These are phyloP conservation scores for Ganoderma sinense DNA, from an alignment of 1,284 basidiomycete species.

Conservation along the genomic window DNA sequence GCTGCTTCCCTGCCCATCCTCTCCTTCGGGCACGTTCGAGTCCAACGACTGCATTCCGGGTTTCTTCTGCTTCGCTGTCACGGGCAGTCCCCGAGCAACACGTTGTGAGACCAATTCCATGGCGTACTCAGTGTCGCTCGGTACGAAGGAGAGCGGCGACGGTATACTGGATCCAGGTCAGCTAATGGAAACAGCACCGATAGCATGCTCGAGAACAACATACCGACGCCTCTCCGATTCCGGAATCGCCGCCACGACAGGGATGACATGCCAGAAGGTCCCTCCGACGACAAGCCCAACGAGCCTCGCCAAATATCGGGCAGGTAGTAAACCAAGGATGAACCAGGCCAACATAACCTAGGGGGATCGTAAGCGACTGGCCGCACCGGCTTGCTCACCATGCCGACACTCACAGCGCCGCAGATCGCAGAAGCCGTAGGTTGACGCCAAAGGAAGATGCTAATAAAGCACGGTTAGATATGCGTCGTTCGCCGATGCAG, in stretches of 20 bases:
- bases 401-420: neutral
- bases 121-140: conserved; percentile 72
- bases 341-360: conserved; percentile 48
- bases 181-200: neutral
- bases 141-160: conserved; percentile 55
- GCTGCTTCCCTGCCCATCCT: conserved; percentile 12
- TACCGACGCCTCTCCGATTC: conserved; percentile 55
- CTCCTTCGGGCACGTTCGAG: neutral
- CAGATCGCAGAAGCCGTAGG: conserved; percentile 50
- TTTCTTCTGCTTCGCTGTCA: conserved; percentile 34
- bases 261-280: conserved; percentile 70
- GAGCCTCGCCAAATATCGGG: conserved; percentile 57
- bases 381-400: neutral
- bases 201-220: conserved; percentile 19
- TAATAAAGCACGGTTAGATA: conserved; percentile 44
- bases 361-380: neutral
- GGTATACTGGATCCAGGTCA: conserved; percentile 43
- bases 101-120: conserved; percentile 72
- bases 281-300: conserved; percentile 55
- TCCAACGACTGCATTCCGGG: conserved; percentile 10
- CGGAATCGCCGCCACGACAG: conserved; percentile 60
- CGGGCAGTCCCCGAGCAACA: conserved; percentile 57
- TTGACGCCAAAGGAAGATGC: conserved; percentile 70
- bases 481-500: neutral
- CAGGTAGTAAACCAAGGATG: conserved; percentile 54